Percentiles rank a stretch among this genome's conserved stretches.
These are phyloP conservation scores for Eucalyptus cloeziana DNA, from an alignment of 345 rosid species.

Conservation along the genomic window DNA sequence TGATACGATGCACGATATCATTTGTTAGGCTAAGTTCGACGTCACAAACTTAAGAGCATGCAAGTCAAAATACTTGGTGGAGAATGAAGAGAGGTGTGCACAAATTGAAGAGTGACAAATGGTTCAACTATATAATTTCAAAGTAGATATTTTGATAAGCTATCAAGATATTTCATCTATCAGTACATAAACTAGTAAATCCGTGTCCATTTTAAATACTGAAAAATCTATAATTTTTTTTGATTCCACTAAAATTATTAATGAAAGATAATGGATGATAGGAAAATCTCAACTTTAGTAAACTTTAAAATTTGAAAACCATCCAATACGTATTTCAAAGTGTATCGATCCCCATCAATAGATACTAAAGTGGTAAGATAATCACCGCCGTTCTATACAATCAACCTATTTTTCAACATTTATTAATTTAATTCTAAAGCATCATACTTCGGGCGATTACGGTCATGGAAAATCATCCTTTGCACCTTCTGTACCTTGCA, in stretches of 20 bases:
- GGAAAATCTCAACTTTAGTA: too few species aligned
- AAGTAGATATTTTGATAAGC: background rate
- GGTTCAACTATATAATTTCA: background rate
- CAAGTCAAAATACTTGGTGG: too few species aligned
- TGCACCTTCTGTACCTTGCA: background rate
- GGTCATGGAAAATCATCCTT: background rate
- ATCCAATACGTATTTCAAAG: rapidly evolving
- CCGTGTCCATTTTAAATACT: rapidly evolving
- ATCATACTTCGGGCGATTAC: rapidly evolving
- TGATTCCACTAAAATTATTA: too few species aligned
- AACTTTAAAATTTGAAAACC: too few species aligned
- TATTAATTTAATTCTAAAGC: background rate
- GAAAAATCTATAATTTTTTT: background rate
- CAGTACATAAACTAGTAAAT: rapidly evolving
- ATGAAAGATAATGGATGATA: too few species aligned
- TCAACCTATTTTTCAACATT: background rate
- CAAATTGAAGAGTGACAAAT: background rate
- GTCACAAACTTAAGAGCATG: too few species aligned
- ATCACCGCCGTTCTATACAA: background rate
- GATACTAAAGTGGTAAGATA: background rate
- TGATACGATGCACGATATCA: too few species aligned
- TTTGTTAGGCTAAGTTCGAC: too few species aligned
- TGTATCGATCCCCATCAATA: background rate
- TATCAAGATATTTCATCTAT: background rate
- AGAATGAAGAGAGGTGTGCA: background rate